Conservation (phyloP, 2,329 filamentous ascomycete species). For the Botryotinia convoluta region DNA sequence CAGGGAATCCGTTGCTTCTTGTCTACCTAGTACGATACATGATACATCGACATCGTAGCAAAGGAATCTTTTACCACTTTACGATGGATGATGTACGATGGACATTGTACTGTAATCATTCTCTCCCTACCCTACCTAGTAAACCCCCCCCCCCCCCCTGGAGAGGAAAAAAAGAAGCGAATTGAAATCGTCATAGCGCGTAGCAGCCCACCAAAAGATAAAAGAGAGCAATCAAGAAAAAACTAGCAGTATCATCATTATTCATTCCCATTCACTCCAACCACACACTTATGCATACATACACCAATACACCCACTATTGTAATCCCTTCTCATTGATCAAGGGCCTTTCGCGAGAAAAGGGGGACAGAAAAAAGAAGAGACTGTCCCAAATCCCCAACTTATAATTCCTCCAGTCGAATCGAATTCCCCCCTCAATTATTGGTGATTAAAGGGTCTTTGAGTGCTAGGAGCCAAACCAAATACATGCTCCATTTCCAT, state of each 20-base stretch:
- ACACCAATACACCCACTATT: neutral
- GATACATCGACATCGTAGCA: neutral
- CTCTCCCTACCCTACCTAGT: neutral
- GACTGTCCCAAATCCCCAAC: neutral
- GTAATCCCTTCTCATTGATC: neutral
- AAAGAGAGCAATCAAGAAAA: slow-evolving; percentile 7
- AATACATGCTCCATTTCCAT: neutral
- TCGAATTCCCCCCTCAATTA: neutral
- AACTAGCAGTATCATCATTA: neutral
- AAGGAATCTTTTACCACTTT: neutral
- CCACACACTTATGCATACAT: neutral
- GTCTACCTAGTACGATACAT: neutral
- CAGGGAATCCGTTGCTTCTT: neutral
- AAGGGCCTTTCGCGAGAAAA: neutral
- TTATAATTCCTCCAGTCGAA: neutral
- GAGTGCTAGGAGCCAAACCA: slow-evolving; percentile 21
- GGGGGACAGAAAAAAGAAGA: neutral
- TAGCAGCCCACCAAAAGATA: slow-evolving; percentile 5
- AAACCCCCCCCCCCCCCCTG: neutral
- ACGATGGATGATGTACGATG: neutral
- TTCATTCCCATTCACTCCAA: neutral
- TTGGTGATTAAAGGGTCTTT: slow-evolving; percentile 21
- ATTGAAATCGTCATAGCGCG: slow-evolving; percentile 27
- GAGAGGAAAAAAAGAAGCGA: neutral
- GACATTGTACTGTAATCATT: neutral